These are phyloP conservation scores for Lagenaria siceraria DNA, from an alignment of 306 rosid species.

Conservation along the genomic window DNA sequence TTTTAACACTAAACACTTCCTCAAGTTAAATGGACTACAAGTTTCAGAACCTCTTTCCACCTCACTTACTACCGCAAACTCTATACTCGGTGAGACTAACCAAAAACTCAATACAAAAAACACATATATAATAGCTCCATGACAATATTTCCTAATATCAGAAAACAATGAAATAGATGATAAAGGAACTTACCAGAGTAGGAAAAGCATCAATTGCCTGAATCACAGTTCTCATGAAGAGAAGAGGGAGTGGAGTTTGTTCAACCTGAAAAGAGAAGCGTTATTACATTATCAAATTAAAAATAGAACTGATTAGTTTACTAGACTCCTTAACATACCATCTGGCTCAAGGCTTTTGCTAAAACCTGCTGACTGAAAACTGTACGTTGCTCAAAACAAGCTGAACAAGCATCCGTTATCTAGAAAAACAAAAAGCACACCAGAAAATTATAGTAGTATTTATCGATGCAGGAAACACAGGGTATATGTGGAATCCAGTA, in stretches of 20 bases:
- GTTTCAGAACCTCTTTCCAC: not conserved
- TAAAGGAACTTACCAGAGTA: constrained; percentile 40
- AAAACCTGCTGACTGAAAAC: constrained; percentile 97
- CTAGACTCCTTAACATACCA: constrained; percentile 33
- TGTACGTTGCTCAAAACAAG: constrained; percentile 98
- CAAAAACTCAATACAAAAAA: not conserved
- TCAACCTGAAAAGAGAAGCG: constrained; percentile 50
- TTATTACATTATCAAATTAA: not conserved
- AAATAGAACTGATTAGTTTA: not conserved
- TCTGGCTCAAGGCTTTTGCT: constrained; percentile 88
- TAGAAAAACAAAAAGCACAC: constrained; percentile 26
- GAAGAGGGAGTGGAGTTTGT: constrained; percentile 91
- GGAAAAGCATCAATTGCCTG: constrained; percentile 99
- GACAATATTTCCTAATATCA: not conserved
- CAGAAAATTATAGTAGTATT: not conserved
- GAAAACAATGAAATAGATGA: not conserved
- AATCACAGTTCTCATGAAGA: constrained; percentile 97
- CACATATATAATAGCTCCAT: not conserved
- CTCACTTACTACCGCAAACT: not conserved
- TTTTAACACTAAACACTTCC: not conserved
- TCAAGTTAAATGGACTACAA: not conserved
- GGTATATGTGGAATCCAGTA: not conserved
- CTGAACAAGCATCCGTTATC: constrained; percentile 93
- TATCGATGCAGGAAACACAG: not conserved
- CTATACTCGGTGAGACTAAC: not conserved